Conservation (phyloP, 2,329 filamentous ascomycete genomes). For the Coniochaeta pulveracea region DNA sequence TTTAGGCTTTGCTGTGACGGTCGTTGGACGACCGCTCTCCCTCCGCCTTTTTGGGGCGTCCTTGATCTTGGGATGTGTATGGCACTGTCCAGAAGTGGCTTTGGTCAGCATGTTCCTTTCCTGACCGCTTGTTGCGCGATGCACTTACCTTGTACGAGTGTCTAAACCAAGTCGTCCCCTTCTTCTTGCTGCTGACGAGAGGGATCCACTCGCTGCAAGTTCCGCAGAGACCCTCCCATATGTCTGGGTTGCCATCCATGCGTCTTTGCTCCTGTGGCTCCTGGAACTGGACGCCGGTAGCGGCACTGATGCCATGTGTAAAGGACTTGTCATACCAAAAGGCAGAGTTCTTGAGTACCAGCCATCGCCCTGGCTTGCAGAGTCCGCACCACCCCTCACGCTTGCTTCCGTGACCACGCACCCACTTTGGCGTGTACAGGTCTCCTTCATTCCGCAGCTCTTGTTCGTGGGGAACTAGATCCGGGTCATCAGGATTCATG, state of each 20-base stretch:
- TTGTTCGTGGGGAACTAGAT: constrained; percentile 68
- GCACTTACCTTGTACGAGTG: constrained; percentile 77
- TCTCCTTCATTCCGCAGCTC: constrained; percentile 70
- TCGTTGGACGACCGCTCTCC: constrained; percentile 43
- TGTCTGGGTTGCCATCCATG: constrained; percentile 70
- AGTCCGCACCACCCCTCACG: constrained; percentile 85
- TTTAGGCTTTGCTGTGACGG: constrained; percentile 35
- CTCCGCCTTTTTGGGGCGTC: constrained; percentile 58
- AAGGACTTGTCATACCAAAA: constrained; percentile 94
- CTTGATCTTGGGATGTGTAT: constrained; percentile 61
- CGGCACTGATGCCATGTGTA: constrained; percentile 75
- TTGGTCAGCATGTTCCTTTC: background rate
- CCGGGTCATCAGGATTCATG: constrained; percentile 68
- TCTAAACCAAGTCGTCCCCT: constrained; percentile 85
- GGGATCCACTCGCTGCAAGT: constrained; percentile 74
- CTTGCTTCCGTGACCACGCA: constrained; percentile 77
- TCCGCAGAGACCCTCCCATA: constrained; percentile 71
- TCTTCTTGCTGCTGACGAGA: constrained; percentile 77
- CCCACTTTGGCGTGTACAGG: constrained; percentile 74
- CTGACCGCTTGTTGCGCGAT: background rate
- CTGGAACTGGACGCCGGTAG: constrained; percentile 68
- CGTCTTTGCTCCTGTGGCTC: constrained; percentile 64
- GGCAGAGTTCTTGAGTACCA: constrained; percentile 80
- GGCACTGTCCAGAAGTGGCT: constrained; percentile 39
- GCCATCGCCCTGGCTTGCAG: constrained; percentile 76